A percentile compares a stretch with the other conserved stretches of the same genome.
These are phyloP conservation scores for Prunus persica DNA, from an alignment of 306 rosid species.

Conservation along the genomic window DNA sequence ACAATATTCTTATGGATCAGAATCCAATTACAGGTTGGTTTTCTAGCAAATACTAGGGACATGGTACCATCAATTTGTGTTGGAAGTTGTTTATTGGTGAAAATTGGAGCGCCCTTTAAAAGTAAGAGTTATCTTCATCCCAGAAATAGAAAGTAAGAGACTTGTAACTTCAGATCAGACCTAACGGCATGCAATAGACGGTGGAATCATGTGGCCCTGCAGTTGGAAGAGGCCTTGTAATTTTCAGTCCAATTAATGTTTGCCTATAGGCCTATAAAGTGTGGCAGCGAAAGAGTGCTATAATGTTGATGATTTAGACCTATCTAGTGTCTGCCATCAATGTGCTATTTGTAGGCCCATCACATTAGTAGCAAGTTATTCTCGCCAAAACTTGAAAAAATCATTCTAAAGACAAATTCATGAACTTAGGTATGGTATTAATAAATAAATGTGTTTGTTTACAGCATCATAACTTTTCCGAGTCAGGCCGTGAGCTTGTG, in stretches of 20 bases:
- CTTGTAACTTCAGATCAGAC: neutral
- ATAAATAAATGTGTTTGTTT: too few relatives aligned
- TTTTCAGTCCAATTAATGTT: neutral
- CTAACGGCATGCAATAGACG: neutral
- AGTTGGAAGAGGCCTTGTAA: neutral
- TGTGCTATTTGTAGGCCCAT: neutral
- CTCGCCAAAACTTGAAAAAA: too few relatives aligned
- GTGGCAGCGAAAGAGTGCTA: neutral
- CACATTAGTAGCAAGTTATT: neutral
- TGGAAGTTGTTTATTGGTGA: too few relatives aligned
- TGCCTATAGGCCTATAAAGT: neutral
- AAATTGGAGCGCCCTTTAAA: neutral
- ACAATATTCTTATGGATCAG: too few relatives aligned
- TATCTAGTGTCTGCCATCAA: neutral
- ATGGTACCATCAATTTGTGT: too few relatives aligned
- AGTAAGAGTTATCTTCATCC: neutral
- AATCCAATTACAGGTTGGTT: too few relatives aligned
- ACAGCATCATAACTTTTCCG: too few relatives aligned
- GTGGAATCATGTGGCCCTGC: neutral
- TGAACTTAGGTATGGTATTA: too few relatives aligned
- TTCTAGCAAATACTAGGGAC: too few relatives aligned
- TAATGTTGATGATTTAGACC: neutral
- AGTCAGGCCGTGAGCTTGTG: rapidly evolving
- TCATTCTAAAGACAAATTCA: too few relatives aligned
- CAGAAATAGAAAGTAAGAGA: neutral